Base-by-base conservation (phyloP, 371 early-diverging fungal genomes). In the Polyrhizophydium stewartii region DNA sequence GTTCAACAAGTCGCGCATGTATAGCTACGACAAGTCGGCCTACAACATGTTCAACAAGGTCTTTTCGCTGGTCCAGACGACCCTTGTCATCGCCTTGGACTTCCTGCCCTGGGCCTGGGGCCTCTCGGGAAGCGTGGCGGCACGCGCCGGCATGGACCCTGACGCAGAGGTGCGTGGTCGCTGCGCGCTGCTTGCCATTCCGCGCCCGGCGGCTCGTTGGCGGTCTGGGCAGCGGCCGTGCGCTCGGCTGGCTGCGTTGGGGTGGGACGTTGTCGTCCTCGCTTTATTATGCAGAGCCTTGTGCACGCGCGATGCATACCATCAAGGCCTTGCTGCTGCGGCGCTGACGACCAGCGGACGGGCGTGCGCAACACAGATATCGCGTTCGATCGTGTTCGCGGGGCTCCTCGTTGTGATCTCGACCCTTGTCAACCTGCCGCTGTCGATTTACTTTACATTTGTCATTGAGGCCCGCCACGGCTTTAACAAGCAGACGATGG, bases 391-490 rank as follows among this genome's bases (percentile, higher is more conserved):
- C 46, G 73, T 90, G 38, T 96, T 94, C 60, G 79, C 88, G 19
- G 67, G 82, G 0, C 40, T 87, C n/a, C 79, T 86, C 40, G 74
- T 79, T 12, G 22, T 87, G 10, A 60, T 89, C 22, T 82, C 86
- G 0, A 88, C 89, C 1, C 55, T 89, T 9, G 70, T 90, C 22
- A 81, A 85, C 9, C 68, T 93, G 45, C 99, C 98, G 2, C 86
- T 93, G 60, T 82, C 83, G 50, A 66, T 97, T 25, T 96, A 94
- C 69, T 84, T 80, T 53, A 95, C 92, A 1, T 99, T 99, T 85
- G 93, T 94, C 33, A 83, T 98, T 55, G 99, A 99, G 73, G 84
- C 89, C 66, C 78, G 84, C 21, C 94, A 96, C 72, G 99, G 98
- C 6, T 98, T 98, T 78, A 99, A 99, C 80, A 98, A 98, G 69